Conservation (phyloP, 352 stramenopile genomes). For the Pythium plurisporium region DNA sequence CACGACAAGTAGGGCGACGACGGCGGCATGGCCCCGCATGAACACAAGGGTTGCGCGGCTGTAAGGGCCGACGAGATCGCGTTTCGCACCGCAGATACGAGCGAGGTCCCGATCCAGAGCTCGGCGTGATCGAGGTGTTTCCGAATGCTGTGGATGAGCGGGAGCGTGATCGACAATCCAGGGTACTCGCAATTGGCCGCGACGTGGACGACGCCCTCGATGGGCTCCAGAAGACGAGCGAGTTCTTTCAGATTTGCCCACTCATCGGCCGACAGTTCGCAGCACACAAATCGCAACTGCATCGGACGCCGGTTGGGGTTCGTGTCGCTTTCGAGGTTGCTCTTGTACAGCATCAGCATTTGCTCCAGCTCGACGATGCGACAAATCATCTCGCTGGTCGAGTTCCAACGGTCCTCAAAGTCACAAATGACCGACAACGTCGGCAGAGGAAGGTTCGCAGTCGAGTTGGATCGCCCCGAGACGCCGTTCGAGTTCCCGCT, state of each 20-base stretch:
- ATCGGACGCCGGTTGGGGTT: slow-evolving; percentile 66
- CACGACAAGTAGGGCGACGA: slow-evolving; percentile 60
- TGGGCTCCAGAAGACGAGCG: slow-evolving; percentile 52
- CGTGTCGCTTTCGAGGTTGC: slow-evolving; percentile 64
- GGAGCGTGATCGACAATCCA: slow-evolving; percentile 61
- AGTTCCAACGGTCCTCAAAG: slow-evolving; percentile 74
- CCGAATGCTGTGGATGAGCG: slow-evolving; percentile 61
- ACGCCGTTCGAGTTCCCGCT: not conserved
- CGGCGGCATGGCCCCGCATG: slow-evolving; percentile 31
- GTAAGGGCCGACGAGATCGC: slow-evolving; percentile 48
- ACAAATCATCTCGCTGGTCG: slow-evolving; percentile 75
- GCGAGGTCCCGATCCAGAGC: slow-evolving; percentile 56
- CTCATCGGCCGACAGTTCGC: slow-evolving; percentile 60
- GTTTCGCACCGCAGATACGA: slow-evolving; percentile 58
- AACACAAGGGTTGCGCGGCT: slow-evolving; percentile 40
- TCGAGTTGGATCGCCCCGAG: not conserved
- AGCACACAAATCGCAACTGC: slow-evolving; percentile 77
- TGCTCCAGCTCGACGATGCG: slow-evolving; percentile 72
- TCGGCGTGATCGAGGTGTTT: slow-evolving; percentile 61
- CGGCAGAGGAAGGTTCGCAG: slow-evolving; percentile 8
- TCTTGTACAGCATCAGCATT: slow-evolving; percentile 73
- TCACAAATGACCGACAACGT: slow-evolving; percentile 73
- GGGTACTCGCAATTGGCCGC: slow-evolving; percentile 57
- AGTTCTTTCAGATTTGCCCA: slow-evolving; percentile 70
- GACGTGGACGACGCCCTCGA: slow-evolving; percentile 64